Base-by-base conservation (phyloP, 352 stramenopile genomes). In the Pilasporangium apinafurcum region DNA sequence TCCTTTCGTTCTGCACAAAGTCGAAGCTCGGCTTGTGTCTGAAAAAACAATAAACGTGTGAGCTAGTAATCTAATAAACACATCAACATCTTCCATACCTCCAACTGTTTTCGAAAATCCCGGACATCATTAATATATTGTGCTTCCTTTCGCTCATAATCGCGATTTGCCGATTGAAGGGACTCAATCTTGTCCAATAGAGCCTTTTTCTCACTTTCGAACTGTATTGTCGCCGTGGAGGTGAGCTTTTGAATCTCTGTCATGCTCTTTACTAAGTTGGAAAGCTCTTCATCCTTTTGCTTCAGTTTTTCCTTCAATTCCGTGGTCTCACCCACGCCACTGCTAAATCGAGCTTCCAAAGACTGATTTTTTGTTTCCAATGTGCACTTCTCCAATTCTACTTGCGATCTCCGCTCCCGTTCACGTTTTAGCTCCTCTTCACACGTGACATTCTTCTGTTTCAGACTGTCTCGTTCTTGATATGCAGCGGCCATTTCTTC, bases 171-270 rank as follows among this genome's bases (percentile, higher is more conserved):
- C 14, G 33, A 42, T 48, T 91, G 73, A 28, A 88, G 51, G 9
- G 37, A 39, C 31, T 83, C 66, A 10, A 88, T 58, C 48, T 86
- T 88, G 9, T 79, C 60, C 1, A 59, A 33, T 17, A 91, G 51
- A 24, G 83, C 66, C 30, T 71, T 83, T 30, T 91, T 88, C 41
- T 91, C 75, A 5, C 48, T 53, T 45, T 86, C 73, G 27, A 84
- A 44, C 46, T 86, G 86, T 12, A 56, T 68, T 35, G 60, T 88
- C 14, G 76, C 64, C 37, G 65, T 67, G 7, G 68, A 65, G 20
- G 77, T 83, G 49, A 88, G 69, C 34, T 83, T 86, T 26, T 88
- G 79, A 27, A 88, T 87, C 36, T 91, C 70, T 13, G 72, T 83
- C 51, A 88, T 57, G 46, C 60, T 88, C 24, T 66, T 73, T 12